Percentiles rank a stretch among this genome's conserved stretches.
These are phyloP conservation scores for Trichoderma sp. DNA, from an alignment of 2,329 filamentous ascomycete species.

Conservation along the genomic window DNA sequence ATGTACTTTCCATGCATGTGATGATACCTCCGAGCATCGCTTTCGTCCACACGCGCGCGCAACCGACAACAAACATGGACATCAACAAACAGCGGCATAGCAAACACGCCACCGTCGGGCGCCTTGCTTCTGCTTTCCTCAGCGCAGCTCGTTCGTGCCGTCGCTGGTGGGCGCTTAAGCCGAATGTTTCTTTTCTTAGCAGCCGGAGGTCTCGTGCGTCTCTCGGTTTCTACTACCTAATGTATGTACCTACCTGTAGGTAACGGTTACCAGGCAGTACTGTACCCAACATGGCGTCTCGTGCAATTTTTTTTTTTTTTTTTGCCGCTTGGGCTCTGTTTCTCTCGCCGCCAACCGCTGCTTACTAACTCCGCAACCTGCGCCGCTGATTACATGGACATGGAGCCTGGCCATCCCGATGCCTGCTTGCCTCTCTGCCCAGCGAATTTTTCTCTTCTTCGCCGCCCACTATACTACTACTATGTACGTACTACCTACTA, in stretches of 20 bases:
- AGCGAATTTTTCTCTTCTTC: not conserved
- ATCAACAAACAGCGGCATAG: not conserved
- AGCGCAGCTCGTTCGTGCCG: not conserved
- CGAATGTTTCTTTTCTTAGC: not conserved
- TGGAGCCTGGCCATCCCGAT: not conserved
- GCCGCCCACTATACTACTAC: not conserved
- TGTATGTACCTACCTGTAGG: no score
- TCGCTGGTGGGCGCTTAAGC: not conserved
- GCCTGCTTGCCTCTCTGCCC: not conserved
- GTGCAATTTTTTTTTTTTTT: not conserved
- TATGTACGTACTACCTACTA: no score
- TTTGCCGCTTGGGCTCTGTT: not conserved
- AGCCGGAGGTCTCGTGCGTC: not conserved
- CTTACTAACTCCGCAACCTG: not conserved
- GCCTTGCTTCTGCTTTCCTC: not conserved
- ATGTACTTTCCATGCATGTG: no score
- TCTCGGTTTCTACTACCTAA: not conserved
- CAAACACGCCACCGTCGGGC: not conserved
- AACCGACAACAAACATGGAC: not conserved
- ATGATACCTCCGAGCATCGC: not conserved
- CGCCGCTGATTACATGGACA: not conserved
- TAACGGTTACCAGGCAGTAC: no score
- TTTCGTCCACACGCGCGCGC: not conserved
- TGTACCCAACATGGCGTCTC: no score
- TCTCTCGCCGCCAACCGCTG: not conserved